Evolutionary conservation across 306 rosid species (phyloP).

Genomic region (Fragaria vesca): DNA sequence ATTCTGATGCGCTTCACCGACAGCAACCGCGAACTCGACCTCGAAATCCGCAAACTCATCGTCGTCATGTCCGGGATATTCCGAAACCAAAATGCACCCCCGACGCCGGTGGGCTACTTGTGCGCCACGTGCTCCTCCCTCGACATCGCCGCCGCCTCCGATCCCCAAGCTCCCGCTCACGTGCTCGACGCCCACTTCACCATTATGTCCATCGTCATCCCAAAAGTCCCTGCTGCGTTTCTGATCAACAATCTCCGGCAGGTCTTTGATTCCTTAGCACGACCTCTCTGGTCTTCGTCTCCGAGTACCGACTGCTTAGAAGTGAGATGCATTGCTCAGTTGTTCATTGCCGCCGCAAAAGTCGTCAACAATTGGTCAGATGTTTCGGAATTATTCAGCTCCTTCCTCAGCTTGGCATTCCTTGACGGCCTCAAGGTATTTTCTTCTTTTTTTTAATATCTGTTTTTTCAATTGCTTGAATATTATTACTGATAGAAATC

Average conservation of each 20-base stretch:
- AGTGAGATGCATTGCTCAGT: neutral
- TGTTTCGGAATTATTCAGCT: no score
- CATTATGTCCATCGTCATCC: neutral
- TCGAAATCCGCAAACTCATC: neutral
- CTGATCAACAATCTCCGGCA: neutral
- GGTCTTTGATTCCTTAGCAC: neutral
- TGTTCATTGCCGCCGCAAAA: neutral
- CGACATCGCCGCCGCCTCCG: neutral
- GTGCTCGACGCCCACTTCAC: neutral
- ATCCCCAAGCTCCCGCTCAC: neutral
- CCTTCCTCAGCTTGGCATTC: no score
- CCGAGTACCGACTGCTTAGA: neutral
- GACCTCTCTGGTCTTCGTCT: neutral
- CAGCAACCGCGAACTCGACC: neutral
- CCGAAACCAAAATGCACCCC: neutral
- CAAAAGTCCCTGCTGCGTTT: neutral
- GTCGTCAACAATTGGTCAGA: neutral
- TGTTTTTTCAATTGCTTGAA: no score
- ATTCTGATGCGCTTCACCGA: neutral
- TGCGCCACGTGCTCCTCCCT: neutral
- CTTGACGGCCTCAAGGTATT: no score
- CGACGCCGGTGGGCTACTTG: neutral
- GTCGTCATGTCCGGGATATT: neutral
- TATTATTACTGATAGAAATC: no score
- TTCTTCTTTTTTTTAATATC: no score